Percentiles rank a stretch among this genome's conserved stretches.
phyloP scores from a whole-genome alignment of 306 rosid genomes.

The Abrus pulchellus region DNA sequence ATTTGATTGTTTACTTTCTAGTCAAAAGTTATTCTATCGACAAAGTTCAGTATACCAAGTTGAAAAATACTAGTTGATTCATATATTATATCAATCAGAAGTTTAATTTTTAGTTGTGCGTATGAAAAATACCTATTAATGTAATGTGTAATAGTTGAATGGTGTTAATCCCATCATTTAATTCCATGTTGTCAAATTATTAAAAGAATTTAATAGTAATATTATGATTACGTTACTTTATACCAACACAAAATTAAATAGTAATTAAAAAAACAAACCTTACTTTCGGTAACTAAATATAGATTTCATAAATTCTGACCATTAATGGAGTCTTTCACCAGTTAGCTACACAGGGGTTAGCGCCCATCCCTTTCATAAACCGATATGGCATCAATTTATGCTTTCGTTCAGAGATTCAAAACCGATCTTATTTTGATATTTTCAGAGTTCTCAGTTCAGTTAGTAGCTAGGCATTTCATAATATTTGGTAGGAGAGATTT shows the following conservation, averaged over 20 bases:
- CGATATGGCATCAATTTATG: conserved; percentile 40
- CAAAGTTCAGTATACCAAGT: too few relatives aligned
- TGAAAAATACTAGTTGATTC: too few relatives aligned
- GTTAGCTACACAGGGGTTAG: conserved; percentile 16
- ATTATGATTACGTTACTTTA: conserved; percentile 8
- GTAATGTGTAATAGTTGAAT: neutral
- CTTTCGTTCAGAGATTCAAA: conserved; percentile 29
- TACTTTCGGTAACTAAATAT: neutral
- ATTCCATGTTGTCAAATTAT: neutral
- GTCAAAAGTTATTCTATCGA: too few relatives aligned
- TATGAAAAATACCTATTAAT: neutral
- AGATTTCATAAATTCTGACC: conserved; percentile 11
- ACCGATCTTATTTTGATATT: conserved; percentile 17
- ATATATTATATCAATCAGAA: too few relatives aligned
- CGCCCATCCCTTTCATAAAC: conserved; percentile 39
- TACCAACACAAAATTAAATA: conserved; percentile 20
- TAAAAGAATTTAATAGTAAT: conserved; percentile 13
- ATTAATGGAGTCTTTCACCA: conserved; percentile 9
- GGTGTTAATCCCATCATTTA: neutral
- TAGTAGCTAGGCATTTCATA: conserved; percentile 43
- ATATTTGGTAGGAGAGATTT: conserved; percentile 47
- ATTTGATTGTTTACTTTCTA: too few relatives aligned
- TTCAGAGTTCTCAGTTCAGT: conserved; percentile 7
- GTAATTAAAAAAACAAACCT: conserved; percentile 31
- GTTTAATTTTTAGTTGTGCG: too few relatives aligned